Evolutionary conservation across 192 early-diverging fungal genomes (phyloP), one percentile per base, ranked within the genome.

Genomic region (Entomortierella parvispora): DNA sequence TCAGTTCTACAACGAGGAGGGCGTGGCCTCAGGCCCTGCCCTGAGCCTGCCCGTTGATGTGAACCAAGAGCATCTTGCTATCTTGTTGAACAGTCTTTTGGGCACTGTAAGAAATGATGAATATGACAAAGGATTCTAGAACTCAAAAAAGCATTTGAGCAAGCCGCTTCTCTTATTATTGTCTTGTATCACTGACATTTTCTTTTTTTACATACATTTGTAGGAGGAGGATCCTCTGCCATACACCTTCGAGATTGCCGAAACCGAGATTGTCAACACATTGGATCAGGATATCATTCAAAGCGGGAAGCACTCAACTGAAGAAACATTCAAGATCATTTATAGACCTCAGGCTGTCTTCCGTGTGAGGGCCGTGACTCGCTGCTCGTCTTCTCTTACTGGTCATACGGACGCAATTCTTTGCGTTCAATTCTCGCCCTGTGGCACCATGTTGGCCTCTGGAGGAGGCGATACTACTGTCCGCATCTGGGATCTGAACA

Each of bases 301-400:
- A 48, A 85, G 88, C 18, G 83, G 89, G 53, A 84, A 90, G 22
- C 85, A 87, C 51, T 96, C 95, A 10, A 89, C 95, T 1, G 97
- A 99, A 89, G 90, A 96, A 40, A 89, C 87, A n/a, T 84, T 99
- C 40, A 90, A 85, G 1, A 98, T 99, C 72, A 82, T 92, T 9
- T 99, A 99, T 81, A 89, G 91, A 64, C 97, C 97, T 12, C 95
- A 99, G 80, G 96, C 97, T 6, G 86, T 97, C 34, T 99, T 99
- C 89, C 88, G 91, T 45, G 96, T 99, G 26, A 87, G 96, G 4
- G 90, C 95, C 0, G 94, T 99, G 12, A 94, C 93, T 3, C 86
- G 96, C n/a, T 99, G 97, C 84, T 91, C 92, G 22, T 89, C 95
- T 8, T 93, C 93, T 5, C 68, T 99, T 58, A 85, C 90, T 0